These are phyloP conservation scores for Nicotiana noctiflora DNA, from an alignment of 257 asterid species.

Conservation along the genomic window DNA sequence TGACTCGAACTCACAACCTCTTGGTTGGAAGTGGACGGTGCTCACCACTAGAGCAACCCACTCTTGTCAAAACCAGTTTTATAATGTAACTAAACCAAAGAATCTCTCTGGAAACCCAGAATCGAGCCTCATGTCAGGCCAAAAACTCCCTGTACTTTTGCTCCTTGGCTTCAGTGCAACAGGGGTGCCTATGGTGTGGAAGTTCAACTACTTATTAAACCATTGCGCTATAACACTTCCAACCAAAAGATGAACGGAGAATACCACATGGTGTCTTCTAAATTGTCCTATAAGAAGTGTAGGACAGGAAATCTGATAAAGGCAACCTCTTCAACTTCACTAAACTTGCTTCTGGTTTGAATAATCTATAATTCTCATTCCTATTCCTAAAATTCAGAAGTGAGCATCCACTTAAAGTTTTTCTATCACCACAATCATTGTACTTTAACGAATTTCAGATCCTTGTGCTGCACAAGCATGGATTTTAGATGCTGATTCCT, in stretches of 20 bases:
- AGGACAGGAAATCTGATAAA: neutral
- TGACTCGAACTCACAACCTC: no score
- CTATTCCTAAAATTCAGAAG: neutral
- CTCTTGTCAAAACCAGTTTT: no score
- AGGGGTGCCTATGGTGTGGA: neutral
- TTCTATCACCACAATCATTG: neutral
- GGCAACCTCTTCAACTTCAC: neutral
- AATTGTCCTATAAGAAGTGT: neutral
- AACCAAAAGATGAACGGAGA: neutral
- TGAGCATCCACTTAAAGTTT: neutral
- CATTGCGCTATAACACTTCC: neutral
- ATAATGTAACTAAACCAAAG: neutral
- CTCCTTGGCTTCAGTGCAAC: neutral
- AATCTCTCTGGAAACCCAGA: neutral
- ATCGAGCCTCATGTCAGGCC: neutral
- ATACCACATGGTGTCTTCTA: neutral
- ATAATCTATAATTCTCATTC: neutral
- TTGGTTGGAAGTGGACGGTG: no score
- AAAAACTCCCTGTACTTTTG: neutral
- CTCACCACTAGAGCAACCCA: no score
- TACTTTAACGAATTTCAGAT: neutral
- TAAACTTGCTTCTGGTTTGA: neutral
- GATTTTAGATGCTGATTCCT: neutral
- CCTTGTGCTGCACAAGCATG: neutral
- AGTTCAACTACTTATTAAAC: neutral